Evolutionary conservation across 2,329 filamentous ascomycete species (phyloP).

Genomic region (Neocatenulostroma microsporum): DNA sequence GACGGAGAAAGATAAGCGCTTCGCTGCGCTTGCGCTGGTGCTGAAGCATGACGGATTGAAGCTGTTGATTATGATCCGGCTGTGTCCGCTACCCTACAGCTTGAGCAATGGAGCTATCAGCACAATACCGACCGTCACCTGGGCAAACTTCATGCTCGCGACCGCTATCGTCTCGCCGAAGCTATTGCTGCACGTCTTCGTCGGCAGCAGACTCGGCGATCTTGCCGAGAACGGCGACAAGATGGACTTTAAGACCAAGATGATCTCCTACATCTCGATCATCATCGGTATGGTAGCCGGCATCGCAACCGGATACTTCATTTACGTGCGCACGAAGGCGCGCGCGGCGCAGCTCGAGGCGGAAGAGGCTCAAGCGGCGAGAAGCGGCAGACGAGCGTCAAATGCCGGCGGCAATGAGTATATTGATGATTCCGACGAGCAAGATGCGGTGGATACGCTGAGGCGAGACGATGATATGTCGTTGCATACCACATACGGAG

Average conservation of each 20-base stretch:
- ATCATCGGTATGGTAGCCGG: slow-evolving; percentile 63
- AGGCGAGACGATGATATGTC: slow-evolving; percentile 46
- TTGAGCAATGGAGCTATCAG: slow-evolving; percentile 90
- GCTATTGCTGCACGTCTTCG: slow-evolving; percentile 83
- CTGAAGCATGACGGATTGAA: slow-evolving; percentile 84
- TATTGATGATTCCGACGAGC: slow-evolving; percentile 38
- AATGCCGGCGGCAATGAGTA: slow-evolving; percentile 34
- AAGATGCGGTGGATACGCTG: slow-evolving; percentile 32
- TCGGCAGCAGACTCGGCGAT: slow-evolving; percentile 72
- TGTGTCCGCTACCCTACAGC: slow-evolving; percentile 89
- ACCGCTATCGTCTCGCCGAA: slow-evolving; percentile 80
- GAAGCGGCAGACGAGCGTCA: slow-evolving; percentile 18
- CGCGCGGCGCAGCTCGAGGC: slow-evolving; percentile 44
- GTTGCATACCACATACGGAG: slow-evolving; percentile 46
- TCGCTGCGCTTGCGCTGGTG: slow-evolving; percentile 79
- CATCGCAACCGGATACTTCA: slow-evolving; percentile 68
- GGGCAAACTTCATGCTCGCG: slow-evolving; percentile 67
- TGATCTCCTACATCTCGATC: slow-evolving; percentile 79
- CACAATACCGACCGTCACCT: slow-evolving; percentile 81
- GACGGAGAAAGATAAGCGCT: slow-evolving; percentile 75
- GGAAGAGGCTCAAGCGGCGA: slow-evolving; percentile 32
- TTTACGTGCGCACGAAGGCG: slow-evolving; percentile 59
- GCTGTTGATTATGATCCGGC: slow-evolving; percentile 80
- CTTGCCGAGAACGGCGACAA: slow-evolving; percentile 76
- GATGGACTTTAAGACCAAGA: slow-evolving; percentile 72